Percentiles rank a stretch among this genome's conserved stretches.
Evolutionary conservation across 345 rosid species (phyloP).

Genomic region (Murraya paniculata): DNA sequence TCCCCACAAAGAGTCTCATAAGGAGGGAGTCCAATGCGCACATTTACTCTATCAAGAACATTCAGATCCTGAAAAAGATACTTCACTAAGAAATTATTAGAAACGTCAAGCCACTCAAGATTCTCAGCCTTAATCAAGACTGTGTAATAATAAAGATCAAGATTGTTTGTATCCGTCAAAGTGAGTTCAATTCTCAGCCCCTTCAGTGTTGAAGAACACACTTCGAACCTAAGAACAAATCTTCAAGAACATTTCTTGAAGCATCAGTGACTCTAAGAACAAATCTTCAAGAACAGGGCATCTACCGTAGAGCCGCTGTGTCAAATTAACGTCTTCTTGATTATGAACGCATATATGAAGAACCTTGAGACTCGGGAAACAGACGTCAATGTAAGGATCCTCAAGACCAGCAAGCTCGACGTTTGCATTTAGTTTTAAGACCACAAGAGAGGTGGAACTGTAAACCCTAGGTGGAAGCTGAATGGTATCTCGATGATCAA

Average conservation of each 20-base stretch:
- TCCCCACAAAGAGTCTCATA: not conserved
- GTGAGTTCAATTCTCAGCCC: not conserved
- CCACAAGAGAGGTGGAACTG: not conserved
- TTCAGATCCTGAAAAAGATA: not conserved
- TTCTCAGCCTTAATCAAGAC: not conserved
- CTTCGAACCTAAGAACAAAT: not conserved
- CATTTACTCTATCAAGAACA: not conserved
- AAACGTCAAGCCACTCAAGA: not conserved
- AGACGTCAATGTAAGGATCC: too few species aligned
- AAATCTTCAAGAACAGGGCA: not conserved
- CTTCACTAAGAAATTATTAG: not conserved
- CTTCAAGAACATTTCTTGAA: not conserved
- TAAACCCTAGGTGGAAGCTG: not conserved
- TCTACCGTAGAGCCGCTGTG: not conserved
- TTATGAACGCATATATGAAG: not conserved
- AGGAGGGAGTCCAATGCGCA: not conserved
- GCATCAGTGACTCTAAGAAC: not conserved
- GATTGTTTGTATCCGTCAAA: not conserved
- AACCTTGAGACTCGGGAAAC: not conserved
- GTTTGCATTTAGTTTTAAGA: not conserved
- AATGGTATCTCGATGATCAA: not conserved
- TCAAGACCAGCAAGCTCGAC: not conserved
- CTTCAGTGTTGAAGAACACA: not conserved
- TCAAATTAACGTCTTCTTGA: slow-evolving; percentile 1
- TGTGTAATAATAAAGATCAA: not conserved